phyloP scores from a whole-genome alignment of 306 rosid species.

The Elaeagnus macrophylla region DNA sequence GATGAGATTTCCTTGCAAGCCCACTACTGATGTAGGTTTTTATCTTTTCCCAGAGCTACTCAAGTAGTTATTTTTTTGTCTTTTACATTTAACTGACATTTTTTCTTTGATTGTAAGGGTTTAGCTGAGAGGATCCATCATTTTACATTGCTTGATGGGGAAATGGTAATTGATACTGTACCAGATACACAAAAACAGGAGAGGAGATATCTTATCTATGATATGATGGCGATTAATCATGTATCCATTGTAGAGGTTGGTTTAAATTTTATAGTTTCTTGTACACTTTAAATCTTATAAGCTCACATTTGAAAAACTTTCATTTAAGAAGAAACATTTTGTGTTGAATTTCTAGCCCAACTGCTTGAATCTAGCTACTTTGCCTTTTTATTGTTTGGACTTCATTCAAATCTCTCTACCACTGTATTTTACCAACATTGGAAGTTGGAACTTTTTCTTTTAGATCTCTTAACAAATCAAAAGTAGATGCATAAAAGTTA shows the following conservation, averaged over 20 bases:
- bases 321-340: too few relatives aligned
- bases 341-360: too few relatives aligned
- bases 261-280: background rate
- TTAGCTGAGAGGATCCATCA: constrained; percentile 68
- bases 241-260: constrained; percentile 68
- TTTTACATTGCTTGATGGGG: constrained; percentile 86
- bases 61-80: constrained; percentile 9
- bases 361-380: too few relatives aligned
- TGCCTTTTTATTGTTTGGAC: too few relatives aligned
- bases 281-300: background rate
- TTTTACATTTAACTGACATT: constrained; percentile 29
- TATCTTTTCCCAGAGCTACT: constrained; percentile 14
- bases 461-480: too few relatives aligned
- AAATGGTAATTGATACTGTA: constrained; percentile 83
- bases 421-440: too few relatives aligned
- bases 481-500: background rate
- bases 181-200: constrained; percentile 84
- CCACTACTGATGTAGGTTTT: constrained; percentile 53
- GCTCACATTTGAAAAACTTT: background rate
- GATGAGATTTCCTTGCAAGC: constrained; percentile 93
- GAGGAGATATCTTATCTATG: constrained; percentile 95
- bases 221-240: constrained; percentile 65
- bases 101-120: constrained; percentile 36
- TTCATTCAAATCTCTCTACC: too few relatives aligned
- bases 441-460: too few relatives aligned